Percentiles rank a stretch among this genome's conserved stretches.
These are phyloP conservation scores for Beta lomatogona DNA, from an alignment of 179 eudicot genomes.

Conservation along the genomic window DNA sequence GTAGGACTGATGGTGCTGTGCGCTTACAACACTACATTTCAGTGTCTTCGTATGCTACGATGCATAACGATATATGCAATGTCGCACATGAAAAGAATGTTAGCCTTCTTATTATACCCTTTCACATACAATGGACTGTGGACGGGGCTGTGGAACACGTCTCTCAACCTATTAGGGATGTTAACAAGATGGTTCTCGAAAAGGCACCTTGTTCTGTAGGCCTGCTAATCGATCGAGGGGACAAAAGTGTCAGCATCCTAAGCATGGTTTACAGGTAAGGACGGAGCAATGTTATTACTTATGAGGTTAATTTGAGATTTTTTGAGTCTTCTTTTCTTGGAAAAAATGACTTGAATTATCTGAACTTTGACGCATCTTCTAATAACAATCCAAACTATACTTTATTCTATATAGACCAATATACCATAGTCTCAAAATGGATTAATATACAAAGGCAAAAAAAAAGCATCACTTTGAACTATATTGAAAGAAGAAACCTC, in stretches of 20 bases:
- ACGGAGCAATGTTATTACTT: too few species aligned
- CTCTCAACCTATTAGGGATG: conserved; percentile 35
- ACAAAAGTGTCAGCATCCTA: not conserved
- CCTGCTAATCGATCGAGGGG: conserved; percentile 50
- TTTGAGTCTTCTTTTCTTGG: too few species aligned
- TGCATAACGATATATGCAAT: conserved; percentile 63
- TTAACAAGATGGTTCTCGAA: conserved; percentile 50
- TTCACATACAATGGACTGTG: conserved; percentile 38
- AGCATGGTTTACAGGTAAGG: not conserved
- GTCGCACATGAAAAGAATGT: conserved; percentile 48
- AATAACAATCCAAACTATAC: too few species aligned
- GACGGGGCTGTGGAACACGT: conserved; percentile 43
- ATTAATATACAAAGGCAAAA: too few species aligned
- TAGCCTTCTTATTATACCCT: conserved; percentile 46
- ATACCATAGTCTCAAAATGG: too few species aligned
- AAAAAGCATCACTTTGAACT: too few species aligned
- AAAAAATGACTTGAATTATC: too few species aligned
- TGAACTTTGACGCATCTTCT: too few species aligned
- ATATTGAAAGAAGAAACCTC: too few species aligned
- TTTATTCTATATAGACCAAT: too few species aligned
- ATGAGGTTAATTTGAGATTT: too few species aligned
- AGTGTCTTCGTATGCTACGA: conserved; percentile 41
- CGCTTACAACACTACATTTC: conserved; percentile 36
- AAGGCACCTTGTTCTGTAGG: conserved; percentile 71
- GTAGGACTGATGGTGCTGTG: conserved; percentile 40